Evolutionary conservation across 2,329 filamentous ascomycete genomes (phyloP).

Genomic region (Podosphaera xanthii): DNA sequence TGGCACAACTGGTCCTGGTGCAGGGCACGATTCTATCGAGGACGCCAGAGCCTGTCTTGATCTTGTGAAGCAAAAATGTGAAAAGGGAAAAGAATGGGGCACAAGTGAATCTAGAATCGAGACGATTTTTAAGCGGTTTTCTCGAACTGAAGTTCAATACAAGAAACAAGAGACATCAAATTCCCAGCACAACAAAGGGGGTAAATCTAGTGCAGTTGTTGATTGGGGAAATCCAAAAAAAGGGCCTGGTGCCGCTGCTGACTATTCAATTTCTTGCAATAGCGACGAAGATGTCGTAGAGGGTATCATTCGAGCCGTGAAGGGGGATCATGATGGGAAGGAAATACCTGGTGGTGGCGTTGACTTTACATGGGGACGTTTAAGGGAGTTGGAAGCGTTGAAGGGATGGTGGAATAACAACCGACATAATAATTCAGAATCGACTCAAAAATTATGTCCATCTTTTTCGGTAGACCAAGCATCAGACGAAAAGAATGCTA

Average conservation of each 20-base stretch:
- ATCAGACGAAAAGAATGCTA: not conserved
- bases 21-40: constrained; percentile 77
- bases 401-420: constrained; percentile 47
- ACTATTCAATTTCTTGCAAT: constrained; percentile 30
- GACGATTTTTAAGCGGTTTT: constrained; percentile 70
- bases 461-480: not conserved
- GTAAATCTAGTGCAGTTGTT: constrained; percentile 49
- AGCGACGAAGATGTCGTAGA: constrained; percentile 34
- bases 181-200: constrained; percentile 26
- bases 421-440: constrained; percentile 10
- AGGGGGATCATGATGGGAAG: constrained; percentile 32
- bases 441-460: constrained; percentile 1
- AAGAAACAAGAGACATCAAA: constrained; percentile 37
- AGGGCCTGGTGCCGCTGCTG: constrained; percentile 32
- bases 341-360: constrained; percentile 36
- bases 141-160: constrained; percentile 36
- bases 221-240: constrained; percentile 70
- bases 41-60: constrained; percentile 82
- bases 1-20: constrained; percentile 25
- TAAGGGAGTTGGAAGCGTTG: constrained; percentile 40
- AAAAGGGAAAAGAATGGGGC: constrained; percentile 74
- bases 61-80: constrained; percentile 84
- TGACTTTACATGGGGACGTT: constrained; percentile 43
- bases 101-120: constrained; percentile 58
- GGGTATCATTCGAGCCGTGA: constrained; percentile 32